phyloP scores from a whole-genome alignment of 148 eudicot genomes.

The Vaccinium corymbosum region DNA sequence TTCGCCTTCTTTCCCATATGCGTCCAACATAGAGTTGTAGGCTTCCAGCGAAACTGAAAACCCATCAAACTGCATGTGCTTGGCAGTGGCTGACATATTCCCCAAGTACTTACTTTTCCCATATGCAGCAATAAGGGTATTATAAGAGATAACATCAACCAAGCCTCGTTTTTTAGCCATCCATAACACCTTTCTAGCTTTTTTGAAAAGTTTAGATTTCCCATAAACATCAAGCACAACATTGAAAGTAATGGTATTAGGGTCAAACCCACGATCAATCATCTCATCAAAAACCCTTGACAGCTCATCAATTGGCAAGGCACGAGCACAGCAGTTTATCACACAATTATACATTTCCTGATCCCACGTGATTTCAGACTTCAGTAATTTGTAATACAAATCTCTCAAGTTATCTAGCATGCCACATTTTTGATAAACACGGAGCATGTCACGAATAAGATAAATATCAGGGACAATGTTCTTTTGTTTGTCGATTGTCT shows the following conservation, averaged over 20 bases:
- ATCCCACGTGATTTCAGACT: conserved; percentile 65
- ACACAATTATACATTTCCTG: conserved; percentile 89
- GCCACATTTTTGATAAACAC: conserved; percentile 67
- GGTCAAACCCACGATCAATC: conserved; percentile 64
- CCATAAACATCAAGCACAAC: conserved; percentile 85
- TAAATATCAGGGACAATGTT: conserved; percentile 69
- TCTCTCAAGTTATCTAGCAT: conserved; percentile 54
- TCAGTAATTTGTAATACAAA: conserved; percentile 68
- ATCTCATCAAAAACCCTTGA: conserved; percentile 88
- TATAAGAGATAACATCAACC: conserved; percentile 76
- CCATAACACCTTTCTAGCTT: conserved; percentile 63
- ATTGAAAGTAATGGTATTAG: conserved; percentile 72
- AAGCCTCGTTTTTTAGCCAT: conserved; percentile 77
- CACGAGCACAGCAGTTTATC: conserved; percentile 91
- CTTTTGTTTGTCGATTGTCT: conserved; percentile 56
- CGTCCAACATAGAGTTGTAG: conserved; percentile 86
- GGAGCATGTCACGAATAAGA: conserved; percentile 83
- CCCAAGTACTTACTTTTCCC: conserved; percentile 51
- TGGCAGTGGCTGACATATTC: conserved; percentile 61
- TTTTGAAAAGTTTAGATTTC: conserved; percentile 66
- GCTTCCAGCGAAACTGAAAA: conserved; percentile 91
- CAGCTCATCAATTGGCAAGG: conserved; percentile 84
- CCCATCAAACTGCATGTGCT: conserved; percentile 72
- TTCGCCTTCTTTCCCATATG: conserved; percentile 73
- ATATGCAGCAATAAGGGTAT: conserved; percentile 84